These are phyloP conservation scores for Yarrowia sp. DNA, from an alignment of 805 yeast genomes.

Conservation along the genomic window DNA sequence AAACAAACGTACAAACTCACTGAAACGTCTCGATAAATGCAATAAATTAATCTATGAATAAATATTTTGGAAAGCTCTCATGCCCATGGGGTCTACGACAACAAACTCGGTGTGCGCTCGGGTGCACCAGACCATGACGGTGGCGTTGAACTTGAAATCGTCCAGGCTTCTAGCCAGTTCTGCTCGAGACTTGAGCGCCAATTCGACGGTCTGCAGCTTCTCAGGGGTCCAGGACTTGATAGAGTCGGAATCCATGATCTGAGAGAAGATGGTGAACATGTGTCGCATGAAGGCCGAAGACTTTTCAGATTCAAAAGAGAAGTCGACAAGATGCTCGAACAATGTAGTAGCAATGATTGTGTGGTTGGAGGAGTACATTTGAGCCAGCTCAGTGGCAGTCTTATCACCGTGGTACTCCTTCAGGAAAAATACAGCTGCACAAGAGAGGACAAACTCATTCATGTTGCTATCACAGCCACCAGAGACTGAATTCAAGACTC, in stretches of 20 bases:
- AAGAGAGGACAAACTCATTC: neutral
- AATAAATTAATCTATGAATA: conserved; percentile 21
- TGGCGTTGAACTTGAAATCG: conserved; percentile 21
- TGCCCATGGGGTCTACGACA: neutral
- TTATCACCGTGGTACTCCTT: neutral
- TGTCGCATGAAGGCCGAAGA: conserved; percentile 5
- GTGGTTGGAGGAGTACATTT: neutral
- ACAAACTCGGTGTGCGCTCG: neutral
- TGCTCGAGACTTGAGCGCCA: neutral
- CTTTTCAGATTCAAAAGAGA: neutral
- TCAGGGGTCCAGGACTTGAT: neutral
- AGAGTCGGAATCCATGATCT: neutral
- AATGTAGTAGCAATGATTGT: neutral
- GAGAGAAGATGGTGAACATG: conserved; percentile 3
- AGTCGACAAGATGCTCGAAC: neutral
- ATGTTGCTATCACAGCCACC: neutral
- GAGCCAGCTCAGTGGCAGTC: neutral
- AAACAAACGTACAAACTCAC: neutral
- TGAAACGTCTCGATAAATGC: neutral
- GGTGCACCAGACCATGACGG: conserved; percentile 5
- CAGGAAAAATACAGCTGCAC: neutral
- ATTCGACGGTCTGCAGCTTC: neutral
- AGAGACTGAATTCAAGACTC: neutral
- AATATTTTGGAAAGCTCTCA: neutral
- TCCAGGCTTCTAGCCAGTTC: neutral